Evolutionary conservation across 2,329 filamentous ascomycete species (phyloP).

Genomic region (Metarhizium album): DNA sequence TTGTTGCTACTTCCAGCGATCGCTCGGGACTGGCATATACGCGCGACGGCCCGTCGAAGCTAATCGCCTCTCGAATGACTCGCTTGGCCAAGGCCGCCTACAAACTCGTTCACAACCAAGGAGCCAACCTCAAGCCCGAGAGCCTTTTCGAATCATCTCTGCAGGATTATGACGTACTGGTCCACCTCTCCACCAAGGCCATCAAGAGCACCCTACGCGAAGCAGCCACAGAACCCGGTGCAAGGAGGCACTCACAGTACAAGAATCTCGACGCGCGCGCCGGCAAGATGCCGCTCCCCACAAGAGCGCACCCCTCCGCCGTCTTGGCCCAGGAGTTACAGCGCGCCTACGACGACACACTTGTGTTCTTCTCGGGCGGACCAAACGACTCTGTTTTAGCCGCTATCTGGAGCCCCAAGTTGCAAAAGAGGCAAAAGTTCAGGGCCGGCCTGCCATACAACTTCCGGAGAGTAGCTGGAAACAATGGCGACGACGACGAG

Average conservation of each 20-base stretch:
- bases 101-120: constrained; percentile 44
- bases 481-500: constrained; percentile 23
- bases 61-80: constrained; percentile 76
- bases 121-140: constrained; percentile 36
- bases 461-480: constrained; percentile 24
- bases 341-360: constrained; percentile 51
- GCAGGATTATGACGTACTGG: constrained; percentile 74
- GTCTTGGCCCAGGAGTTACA: constrained; percentile 59
- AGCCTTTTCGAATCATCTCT: constrained; percentile 62
- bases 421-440: constrained; percentile 45
- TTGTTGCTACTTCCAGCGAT: constrained; percentile 73
- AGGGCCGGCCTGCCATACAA: constrained; percentile 59
- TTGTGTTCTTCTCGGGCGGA: constrained; percentile 72
- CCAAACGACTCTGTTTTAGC: constrained; percentile 44
- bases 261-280: constrained; percentile 67
- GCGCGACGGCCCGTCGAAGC: constrained; percentile 57
- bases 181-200: constrained; percentile 54
- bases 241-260: constrained; percentile 44
- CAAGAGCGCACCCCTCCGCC: constrained; percentile 49
- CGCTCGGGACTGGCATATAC: constrained; percentile 73
- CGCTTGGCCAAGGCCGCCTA: constrained; percentile 68
- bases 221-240: constrained; percentile 23
- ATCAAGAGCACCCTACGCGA: constrained; percentile 31
- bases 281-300: constrained; percentile 30
- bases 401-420: constrained; percentile 47